Base-by-base conservation (phyloP, 2,329 filamentous ascomycete species). In the Trichoderma gracile region DNA sequence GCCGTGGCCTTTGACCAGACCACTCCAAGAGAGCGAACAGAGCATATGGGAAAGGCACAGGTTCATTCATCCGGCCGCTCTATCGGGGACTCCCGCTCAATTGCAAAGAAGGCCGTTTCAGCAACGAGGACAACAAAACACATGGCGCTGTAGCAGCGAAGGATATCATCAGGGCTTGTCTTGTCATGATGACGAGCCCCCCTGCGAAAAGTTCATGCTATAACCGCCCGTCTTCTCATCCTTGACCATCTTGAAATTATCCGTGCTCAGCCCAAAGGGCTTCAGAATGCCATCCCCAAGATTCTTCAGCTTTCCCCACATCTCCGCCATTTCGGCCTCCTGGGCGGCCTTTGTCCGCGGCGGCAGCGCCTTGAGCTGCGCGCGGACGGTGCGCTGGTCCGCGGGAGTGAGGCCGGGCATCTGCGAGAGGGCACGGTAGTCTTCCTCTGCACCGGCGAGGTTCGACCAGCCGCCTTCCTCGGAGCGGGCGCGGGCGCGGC, bases 221-320 rank as follows among this genome's bases (percentile, higher is more conserved):
- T 98, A 98, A 0, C 93, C 93, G 1, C 95, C 95, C 1, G 89
- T 90, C 67, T 89, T 89, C 71, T 94, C 90, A 73, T 97, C 94
- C 77, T 97, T 92, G 30, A 90, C 87, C 83, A 98, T 96, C 68
- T 97, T 88, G 74, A 99, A 98, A 75, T 96, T 97, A 52, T 96
- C 89, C 12, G 95, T 98, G 65, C 90, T 96, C 69, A 99, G 78
- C 1, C 95, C 95, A 80, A 98, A 98, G 0, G 94, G 94, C 74
- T 91, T 96, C 57, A 99, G 76, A 17, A 99, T 86, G 1, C 93
- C 92, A 74, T 99, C 97, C 0, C 95, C 95, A 66, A 99, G 80
- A 77, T 91, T 88, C 74, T 96, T 97, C 71, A 99, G 78, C 79
- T 98, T 97, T 19, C 90, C 91, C 93, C 97, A 96, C 93, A 98